Evolutionary conservation across 306 rosid species (phyloP), one percentile per base, ranked within the genome.

Genomic region (Biancaea sappan): DNA sequence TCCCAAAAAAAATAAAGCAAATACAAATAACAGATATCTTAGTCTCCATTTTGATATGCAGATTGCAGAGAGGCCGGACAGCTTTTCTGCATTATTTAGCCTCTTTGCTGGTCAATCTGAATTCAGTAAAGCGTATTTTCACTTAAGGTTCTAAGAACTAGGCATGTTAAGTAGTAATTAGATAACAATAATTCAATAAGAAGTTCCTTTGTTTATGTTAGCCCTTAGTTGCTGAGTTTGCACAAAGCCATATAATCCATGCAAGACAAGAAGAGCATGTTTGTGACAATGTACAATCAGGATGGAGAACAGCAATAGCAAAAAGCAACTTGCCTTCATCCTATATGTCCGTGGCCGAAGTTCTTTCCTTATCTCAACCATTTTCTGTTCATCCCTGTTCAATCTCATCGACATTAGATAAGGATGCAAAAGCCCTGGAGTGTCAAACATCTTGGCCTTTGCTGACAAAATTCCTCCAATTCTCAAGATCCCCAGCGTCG

Each of bases 281-380:
- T 56, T 6, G 13, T 16, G 72, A 66, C 37, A 25, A 24, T 63
- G 1, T 67, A 59, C 22, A 34, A 35, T 44, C 25, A 10, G 51
- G 62, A 50, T 22, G 48, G 65, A 28, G 31, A 76, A 54, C 26
- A 35, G 8, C 2, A 26, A 69, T 68, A 59, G 75, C 24, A 65
- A 46, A 40, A 64, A 79, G 56, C 58, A 65, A 80, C 93, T 84
- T 85, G 80, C 97, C 97, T 89, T 94, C 57, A 94, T 81, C 76
- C 98, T 86, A 57, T 89, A 94, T 44, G 88, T 75, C 41, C 94
- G 89, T 43, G 98, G 97, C 24, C 63, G 86, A 57, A 94, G 97
- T 87, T 94, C 96, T 90, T 91, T 94, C 74, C 98, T 89, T 48
- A 91, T 85, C 87, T 91, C 98, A 69, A 89, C 84, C 94, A 94